phyloP scores from a whole-genome alignment of 1,284 basidiomycete genomes.

The Malassezia brasiliensis region DNA sequence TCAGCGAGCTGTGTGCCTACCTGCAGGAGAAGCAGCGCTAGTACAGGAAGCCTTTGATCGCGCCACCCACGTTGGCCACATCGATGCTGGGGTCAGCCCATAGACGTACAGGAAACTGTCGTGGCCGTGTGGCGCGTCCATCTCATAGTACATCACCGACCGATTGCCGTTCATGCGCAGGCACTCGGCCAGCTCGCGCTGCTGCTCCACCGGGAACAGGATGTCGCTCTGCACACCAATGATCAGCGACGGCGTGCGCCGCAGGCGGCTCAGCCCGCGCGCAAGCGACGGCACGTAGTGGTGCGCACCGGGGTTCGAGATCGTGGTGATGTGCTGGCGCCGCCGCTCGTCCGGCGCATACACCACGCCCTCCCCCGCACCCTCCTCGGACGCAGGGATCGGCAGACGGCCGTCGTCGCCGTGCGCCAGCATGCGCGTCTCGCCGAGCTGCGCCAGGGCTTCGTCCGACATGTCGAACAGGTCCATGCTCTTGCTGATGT shows the following conservation, averaged over 20 bases:
- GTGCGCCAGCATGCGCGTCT: constrained; percentile 23
- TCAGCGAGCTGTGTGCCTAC: constrained; percentile 62
- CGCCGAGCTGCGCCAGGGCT: constrained; percentile 60
- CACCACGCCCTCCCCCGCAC: constrained; percentile 17
- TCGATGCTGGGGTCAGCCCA: no score
- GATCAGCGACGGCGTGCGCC: constrained; percentile 70
- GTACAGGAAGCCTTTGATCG: constrained; percentile 63
- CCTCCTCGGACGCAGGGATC: constrained; percentile 2
- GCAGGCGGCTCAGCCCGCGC: constrained; percentile 67
- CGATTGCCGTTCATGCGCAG: constrained; percentile 68
- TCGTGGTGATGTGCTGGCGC: constrained; percentile 52
- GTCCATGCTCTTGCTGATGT: constrained; percentile 94
- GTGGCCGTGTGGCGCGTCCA: constrained; percentile 89
- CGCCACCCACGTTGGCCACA: constrained; percentile 66
- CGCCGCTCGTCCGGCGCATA: neutral
- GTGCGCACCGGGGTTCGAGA: constrained; percentile 51
- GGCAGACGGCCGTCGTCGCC: constrained; percentile 13
- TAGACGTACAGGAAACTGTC: constrained; percentile 69
- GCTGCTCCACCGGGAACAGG: constrained; percentile 92
- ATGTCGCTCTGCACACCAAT: constrained; percentile 95
- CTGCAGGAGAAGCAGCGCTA: constrained; percentile 50
- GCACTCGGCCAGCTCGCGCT: constrained; percentile 86
- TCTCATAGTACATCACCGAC: constrained; percentile 86
- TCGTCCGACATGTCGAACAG: constrained; percentile 87
- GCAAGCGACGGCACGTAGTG: constrained; percentile 73